phyloP scores from a whole-genome alignment of 2,329 filamentous ascomycete genomes.

The Calonectria ilicicola region DNA sequence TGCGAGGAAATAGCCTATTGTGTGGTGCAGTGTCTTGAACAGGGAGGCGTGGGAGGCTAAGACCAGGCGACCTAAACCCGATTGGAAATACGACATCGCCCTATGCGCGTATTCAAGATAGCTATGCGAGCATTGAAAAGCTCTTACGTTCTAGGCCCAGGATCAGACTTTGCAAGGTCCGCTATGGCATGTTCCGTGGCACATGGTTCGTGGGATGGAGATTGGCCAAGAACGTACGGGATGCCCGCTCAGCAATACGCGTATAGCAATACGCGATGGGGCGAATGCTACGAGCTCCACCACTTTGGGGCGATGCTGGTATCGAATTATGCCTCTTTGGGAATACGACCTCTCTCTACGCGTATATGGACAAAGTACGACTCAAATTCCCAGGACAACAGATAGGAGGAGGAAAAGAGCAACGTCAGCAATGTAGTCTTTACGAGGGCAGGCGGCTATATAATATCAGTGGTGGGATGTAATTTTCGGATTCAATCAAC shows the following conservation, averaged over 20 bases:
- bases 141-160: not conserved
- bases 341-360: slow-evolving; percentile 10
- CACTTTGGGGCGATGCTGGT: not conserved
- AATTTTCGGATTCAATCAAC: not conserved
- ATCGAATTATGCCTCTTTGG: not conserved
- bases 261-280: slow-evolving; percentile 7
- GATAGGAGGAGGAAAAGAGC: slow-evolving; percentile 1
- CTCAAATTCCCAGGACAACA: not conserved
- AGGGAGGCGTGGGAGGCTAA: not conserved
- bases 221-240: not conserved
- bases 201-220: slow-evolving; percentile 4
- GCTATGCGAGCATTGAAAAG: not conserved
- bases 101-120: not conserved
- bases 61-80: not conserved
- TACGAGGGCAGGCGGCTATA: slow-evolving; percentile 4
- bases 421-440: not conserved
- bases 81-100: not conserved
- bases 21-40: not conserved
- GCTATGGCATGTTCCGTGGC: not conserved
- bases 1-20: not conserved
- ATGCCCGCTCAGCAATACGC: not conserved
- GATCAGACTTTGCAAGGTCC: not conserved
- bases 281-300: not conserved
- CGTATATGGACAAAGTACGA: not conserved
- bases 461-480: slow-evolving; percentile 1